Base-by-base conservation (phyloP, 73 alveolate genomes). In the Stentor coeruleus region DNA sequence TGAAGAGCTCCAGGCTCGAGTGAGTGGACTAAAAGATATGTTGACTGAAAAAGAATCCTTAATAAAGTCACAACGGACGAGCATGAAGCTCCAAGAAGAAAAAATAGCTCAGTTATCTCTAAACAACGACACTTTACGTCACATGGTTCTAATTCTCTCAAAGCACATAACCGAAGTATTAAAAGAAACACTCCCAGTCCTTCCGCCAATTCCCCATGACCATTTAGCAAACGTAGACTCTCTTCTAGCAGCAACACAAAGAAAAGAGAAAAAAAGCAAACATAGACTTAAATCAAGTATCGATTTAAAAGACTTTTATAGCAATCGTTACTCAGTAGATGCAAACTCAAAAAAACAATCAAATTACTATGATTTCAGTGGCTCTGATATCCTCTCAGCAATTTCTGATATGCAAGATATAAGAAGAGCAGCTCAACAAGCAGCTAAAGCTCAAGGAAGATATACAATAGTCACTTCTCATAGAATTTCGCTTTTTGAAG, bases 181-280 rank as follows among this genome's bases (percentile, higher is more conserved):
- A 20, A 66, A 66, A 20, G 79, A 66, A 66, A 31, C 15, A 28
- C 37, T 66, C n/a, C 79, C 79, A 28, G 26, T 40, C 15, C 37
- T 66, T 1, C 79, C 79, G 37, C 79, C 79, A 20, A 26, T 66
- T 20, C 79, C 79, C 33, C 49, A 33, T 26, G 79, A 66, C 41
- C 26, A 66, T 33, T 26, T 66, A 33, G 33, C 14, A 66, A 20
- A 49, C 6, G n/a, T 20, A 14, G 79, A 20, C n/a, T 28, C n/a
- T 14, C n/a, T 66, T 20, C n/a, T 66, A 15, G 26, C 79, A 66
- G n/a, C n/a, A 28, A 26, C 14, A 20, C n/a, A 66, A 37, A n/a
- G n/a, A n/a, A 20, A 66, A 66, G 37, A 66, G 2, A 20, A 20
- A 31, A 66, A 66, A 66, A 66, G 40, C 79, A 20, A 20, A 66